These are phyloP conservation scores for Eragrostis curvula DNA, from an alignment of 176 grass and related monocot genomes.

Conservation along the genomic window DNA sequence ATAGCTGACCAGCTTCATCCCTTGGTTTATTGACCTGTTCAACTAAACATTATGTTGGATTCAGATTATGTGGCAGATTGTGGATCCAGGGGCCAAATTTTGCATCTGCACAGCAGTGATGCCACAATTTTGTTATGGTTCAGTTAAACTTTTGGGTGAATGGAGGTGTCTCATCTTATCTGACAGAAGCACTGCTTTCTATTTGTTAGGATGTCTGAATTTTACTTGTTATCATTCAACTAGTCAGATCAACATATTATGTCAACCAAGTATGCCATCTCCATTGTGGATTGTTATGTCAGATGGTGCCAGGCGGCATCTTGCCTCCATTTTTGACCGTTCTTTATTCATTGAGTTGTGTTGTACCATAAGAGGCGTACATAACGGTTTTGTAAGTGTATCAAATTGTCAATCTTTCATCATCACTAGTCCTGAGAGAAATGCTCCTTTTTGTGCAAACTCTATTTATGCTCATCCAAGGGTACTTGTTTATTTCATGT, in stretches of 20 bases:
- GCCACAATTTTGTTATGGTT: neutral
- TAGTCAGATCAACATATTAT: neutral
- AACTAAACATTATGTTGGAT: neutral
- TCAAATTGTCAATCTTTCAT: constrained; percentile 3
- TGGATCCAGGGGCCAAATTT: constrained; percentile 7
- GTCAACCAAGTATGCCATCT: neutral
- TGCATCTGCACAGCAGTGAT: neutral
- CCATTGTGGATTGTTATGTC: neutral
- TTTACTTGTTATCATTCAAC: constrained; percentile 19
- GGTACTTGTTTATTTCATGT: constrained; percentile 15
- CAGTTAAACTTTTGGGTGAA: neutral
- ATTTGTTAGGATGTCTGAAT: no score
- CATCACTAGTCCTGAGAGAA: neutral
- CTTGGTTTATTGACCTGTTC: neutral
- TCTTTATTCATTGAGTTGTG: constrained; percentile 10
- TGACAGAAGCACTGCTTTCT: constrained; percentile 24
- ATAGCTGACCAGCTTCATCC: constrained; percentile 3
- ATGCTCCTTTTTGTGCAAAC: neutral
- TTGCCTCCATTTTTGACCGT: constrained; percentile 7
- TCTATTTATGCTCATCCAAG: constrained; percentile 6
- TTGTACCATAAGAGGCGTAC: constrained; percentile 23
- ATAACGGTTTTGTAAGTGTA: constrained; percentile 34
- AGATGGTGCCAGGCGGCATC: constrained; percentile 8
- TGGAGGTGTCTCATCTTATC: constrained; percentile 5
- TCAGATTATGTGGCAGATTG: constrained; percentile 15